Base-by-base conservation (phyloP, 306 rosid genomes). In the Cucumis sativus region DNA sequence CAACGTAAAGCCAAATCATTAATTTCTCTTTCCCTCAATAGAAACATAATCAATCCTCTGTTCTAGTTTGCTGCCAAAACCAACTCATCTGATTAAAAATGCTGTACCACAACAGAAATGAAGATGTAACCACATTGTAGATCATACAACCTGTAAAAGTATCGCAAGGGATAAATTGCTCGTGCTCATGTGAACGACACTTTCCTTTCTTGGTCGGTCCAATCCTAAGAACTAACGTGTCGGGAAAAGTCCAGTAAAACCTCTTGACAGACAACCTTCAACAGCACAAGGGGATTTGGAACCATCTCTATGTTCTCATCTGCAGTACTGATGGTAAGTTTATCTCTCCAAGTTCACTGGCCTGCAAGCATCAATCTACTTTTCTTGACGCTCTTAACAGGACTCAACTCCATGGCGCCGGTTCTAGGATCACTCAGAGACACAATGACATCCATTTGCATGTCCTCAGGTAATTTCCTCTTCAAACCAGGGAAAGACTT, bases 201-300 rank as follows among this genome's bases (percentile, higher is more conserved):
- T 60, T 91, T 84, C 64, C 84, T 88, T 16, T 88, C 88, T 68
- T 82, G 83, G 82, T 91, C 86, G 82, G 82, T 91, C 85, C 79
- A 85, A 83, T 66, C 85, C 85, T 83, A 84, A 78, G 85, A 71
- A 79, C 10, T 91, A 81, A 45, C 85, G 80, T 15, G 90, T 79
- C 40, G 97, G 81, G 57, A 96, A 88, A 77, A 96, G 84, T 68
- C 96, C 92, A 6, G 97, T 98, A 80, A 92, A 85, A 39, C 98
- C 99, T 88, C 91, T 83, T 18, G 92, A 87, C 39, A 96, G 80
- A 79, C 88, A 88, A 57, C 97, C 92, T 88, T 92, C 99, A 83
- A 92, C 93, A 30, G 97, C 88, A 84, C 99, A 92, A 8, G 85
- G 88, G 78, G 98, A 84, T 78, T 85, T 86, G 4, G 97, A 83